Percentiles rank a stretch among this genome's conserved stretches.
phyloP scores from a whole-genome alignment of 306 rosid genomes.

The Lathyrus tuberosus region DNA sequence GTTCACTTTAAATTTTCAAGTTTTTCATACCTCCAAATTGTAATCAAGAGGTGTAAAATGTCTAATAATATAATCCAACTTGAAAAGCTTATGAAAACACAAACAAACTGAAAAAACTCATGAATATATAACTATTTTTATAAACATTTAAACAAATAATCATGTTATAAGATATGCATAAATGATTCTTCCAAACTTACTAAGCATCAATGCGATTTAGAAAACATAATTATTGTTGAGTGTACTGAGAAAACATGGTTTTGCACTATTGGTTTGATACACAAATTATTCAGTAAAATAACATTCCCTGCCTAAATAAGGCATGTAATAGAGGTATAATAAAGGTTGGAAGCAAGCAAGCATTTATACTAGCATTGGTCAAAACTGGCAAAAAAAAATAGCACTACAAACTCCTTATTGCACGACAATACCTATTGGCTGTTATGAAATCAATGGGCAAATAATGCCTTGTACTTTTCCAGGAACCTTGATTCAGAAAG shows the following conservation, averaged over 20 bases:
- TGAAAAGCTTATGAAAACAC: neutral
- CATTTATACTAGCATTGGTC: neutral
- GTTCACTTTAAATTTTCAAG: no score
- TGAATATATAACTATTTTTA: neutral
- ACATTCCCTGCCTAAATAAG: neutral
- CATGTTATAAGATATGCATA: neutral
- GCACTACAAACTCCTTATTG: neutral
- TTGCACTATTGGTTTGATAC: neutral
- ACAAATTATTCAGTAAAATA: neutral
- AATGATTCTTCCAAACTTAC: neutral
- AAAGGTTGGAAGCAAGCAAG: neutral
- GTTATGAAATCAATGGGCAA: slow-evolving; percentile 20
- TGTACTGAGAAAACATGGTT: neutral
- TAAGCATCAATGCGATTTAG: neutral
- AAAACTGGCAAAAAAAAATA: neutral
- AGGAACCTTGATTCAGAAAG: slow-evolving; percentile 11
- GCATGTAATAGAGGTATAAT: neutral
- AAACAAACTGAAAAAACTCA: neutral
- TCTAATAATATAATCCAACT: neutral
- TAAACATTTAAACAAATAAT: neutral
- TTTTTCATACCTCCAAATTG: no score
- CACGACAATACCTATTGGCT: neutral
- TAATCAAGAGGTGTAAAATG: no score
- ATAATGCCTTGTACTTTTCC: slow-evolving; percentile 8
- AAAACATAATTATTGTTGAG: neutral